Percentiles rank a stretch among this genome's conserved stretches.
These are phyloP conservation scores for Sicyos edulis DNA, from an alignment of 306 rosid species.

Conservation along the genomic window DNA sequence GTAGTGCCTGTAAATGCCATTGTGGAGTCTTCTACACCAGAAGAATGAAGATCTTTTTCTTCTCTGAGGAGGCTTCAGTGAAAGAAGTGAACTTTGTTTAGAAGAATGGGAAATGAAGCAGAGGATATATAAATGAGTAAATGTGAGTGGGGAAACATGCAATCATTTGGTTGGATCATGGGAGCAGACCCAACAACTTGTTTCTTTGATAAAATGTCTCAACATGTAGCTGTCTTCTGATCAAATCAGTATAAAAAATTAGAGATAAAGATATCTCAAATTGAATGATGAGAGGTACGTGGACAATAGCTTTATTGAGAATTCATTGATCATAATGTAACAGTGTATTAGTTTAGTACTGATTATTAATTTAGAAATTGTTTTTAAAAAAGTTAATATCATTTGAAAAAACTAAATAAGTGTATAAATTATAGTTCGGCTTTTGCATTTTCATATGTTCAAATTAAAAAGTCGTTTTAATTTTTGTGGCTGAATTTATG, in stretches of 20 bases:
- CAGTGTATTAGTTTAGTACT: neutral
- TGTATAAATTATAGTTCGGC: neutral
- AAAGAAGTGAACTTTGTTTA: neutral
- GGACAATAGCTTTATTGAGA: neutral
- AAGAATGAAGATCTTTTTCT: neutral
- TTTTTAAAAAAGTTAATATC: neutral
- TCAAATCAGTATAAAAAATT: slow-evolving; percentile 6
- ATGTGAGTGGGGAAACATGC: slow-evolving; percentile 14
- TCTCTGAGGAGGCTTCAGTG: slow-evolving; percentile 3
- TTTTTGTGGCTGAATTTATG: neutral
- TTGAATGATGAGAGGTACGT: slow-evolving; percentile 14
- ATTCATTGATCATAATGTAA: neutral
- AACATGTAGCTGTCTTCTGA: slow-evolving; percentile 14
- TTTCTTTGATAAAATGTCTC: slow-evolving; percentile 19
- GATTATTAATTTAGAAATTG: neutral
- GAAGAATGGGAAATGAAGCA: neutral
- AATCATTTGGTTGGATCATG: slow-evolving; percentile 17
- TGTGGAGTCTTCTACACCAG: neutral
- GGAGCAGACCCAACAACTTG: slow-evolving; percentile 18
- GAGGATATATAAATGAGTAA: slow-evolving; percentile 11
- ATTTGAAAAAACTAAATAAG: neutral
- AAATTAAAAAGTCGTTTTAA: neutral
- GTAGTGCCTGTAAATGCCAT: slow-evolving; percentile 99
- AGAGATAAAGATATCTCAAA: slow-evolving; percentile 1
- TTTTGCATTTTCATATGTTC: neutral